Base-by-base conservation (phyloP, 2,329 filamentous ascomycete genomes). In the Penicillium carneum region DNA sequence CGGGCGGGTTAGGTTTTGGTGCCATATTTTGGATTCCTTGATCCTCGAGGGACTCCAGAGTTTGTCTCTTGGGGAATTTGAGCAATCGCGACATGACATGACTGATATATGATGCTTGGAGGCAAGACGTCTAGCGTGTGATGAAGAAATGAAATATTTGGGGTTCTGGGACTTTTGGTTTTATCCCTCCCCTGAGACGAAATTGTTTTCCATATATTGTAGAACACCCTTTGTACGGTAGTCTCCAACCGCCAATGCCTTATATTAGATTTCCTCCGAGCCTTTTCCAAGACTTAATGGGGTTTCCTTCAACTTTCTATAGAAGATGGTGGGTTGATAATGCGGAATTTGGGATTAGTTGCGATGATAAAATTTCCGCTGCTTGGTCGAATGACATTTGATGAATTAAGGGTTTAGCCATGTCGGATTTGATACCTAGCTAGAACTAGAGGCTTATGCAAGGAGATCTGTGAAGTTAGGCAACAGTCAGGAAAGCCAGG, bases 361-460 rank as follows among this genome's bases (percentile, higher is more conserved):
- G 88, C 71, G 78, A 80, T 18, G 86, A 86, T 67, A 90, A 88
- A 74, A 79, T 87, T 46, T 82, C 90, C 82, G 87, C 90, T 54
- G 78, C 81, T 59, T 82, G 79, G 64, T 80, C 58, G 33, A 69
- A 80, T 2, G 84, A 86, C 20, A 23, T 23, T 23, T 49, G 46
- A 49, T n/a, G 47, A 49, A 38, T 18, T n/a, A 23, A 38, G 20
- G 33, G 33, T 14, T 49, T n/a, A n/a, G 14, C 33, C 12, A 10
- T 20, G 45, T 47, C 29, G 34, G 46, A 49, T 49, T 20, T 16
- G 29, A 18, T 14, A 36, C 34, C 8, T 36, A 1, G 23, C 4
- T 45, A 12, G 23, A 18, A 31, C 18, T 16, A 18, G 10, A 47
- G 31, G 10, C 14, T 8, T 31, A 18, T 46, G 23, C 10, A 52